Percentiles rank a stretch among this genome's conserved stretches.
These are phyloP conservation scores for Selaginella tamariscina DNA, from an alignment of 75 land plant genomes.

Conservation along the genomic window DNA sequence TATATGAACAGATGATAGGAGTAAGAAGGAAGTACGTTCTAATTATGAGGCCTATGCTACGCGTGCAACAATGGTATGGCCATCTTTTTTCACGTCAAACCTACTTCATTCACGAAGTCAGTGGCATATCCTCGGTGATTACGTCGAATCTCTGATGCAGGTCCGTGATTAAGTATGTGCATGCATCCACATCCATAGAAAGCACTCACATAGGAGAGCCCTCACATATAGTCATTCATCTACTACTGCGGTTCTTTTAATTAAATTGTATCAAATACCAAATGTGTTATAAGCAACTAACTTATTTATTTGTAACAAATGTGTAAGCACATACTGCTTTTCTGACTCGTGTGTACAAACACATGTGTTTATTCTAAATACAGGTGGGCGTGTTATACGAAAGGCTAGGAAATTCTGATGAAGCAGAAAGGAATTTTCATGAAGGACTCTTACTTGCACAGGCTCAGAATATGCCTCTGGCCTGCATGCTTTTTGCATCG, in stretches of 20 bases:
- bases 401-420: constrained; percentile 47
- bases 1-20: too few relatives aligned
- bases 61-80: constrained; percentile 38
- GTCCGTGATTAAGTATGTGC: too few relatives aligned
- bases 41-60: constrained; percentile 21
- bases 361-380: background rate
- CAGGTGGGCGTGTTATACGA: constrained; percentile 64
- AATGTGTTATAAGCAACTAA: too few relatives aligned
- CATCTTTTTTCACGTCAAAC: constrained; percentile 15
- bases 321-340: background rate
- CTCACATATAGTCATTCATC: too few relatives aligned
- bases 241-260: too few relatives aligned
- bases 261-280: too few relatives aligned
- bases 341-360: too few relatives aligned
- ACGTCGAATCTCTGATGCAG: constrained; percentile 79
- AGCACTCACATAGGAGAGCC: too few relatives aligned
- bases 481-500: constrained; percentile 41
- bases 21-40: constrained; percentile 6
- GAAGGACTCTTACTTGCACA: constrained; percentile 45
- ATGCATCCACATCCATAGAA: too few relatives aligned
- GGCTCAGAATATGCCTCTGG: constrained; percentile 40
- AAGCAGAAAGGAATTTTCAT: constrained; percentile 50
- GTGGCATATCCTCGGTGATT: constrained; percentile 63
- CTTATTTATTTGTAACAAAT: too few relatives aligned
- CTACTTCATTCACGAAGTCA: constrained; percentile 37